Evolutionary conservation across 2,329 filamentous ascomycete species (phyloP).

Genomic region (Monascus ruber): DNA sequence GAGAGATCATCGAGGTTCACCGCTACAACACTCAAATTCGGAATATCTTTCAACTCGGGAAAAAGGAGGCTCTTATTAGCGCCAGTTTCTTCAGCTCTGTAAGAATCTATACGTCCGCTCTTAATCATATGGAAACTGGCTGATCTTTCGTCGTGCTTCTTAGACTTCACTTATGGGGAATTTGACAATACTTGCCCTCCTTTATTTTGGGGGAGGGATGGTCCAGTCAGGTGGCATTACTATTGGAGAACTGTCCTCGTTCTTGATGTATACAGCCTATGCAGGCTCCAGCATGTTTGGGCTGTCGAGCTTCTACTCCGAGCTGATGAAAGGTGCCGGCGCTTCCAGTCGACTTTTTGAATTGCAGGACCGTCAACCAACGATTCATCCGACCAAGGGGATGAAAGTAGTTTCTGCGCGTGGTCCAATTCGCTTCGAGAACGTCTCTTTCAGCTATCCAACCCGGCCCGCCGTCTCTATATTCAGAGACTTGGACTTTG

Average conservation of each 20-base stretch:
- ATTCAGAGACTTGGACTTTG: constrained; percentile 79
- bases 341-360: constrained; percentile 95
- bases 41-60: constrained; percentile 82
- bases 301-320: constrained; percentile 90
- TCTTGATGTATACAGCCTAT: constrained; percentile 96
- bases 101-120: constrained; percentile 10
- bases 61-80: constrained; percentile 73
- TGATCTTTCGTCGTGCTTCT: constrained; percentile 13
- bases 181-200: constrained; percentile 83
- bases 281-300: constrained; percentile 81
- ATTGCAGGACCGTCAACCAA: constrained; percentile 77
- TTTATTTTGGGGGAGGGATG: constrained; percentile 83
- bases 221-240: constrained; percentile 78
- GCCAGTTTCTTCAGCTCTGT: constrained; percentile 74
- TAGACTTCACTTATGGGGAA: constrained; percentile 87
- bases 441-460: constrained; percentile 83
- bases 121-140: too few relatives aligned
- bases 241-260: constrained; percentile 86
- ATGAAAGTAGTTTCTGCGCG: constrained; percentile 68
- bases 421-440: constrained; percentile 75
- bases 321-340: constrained; percentile 97
- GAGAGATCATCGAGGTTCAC: constrained; percentile 77
- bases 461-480: constrained; percentile 85
- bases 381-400: constrained; percentile 78
- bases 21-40: constrained; percentile 89